phyloP scores from a whole-genome alignment of 345 rosid genomes.

The Eucalyptus tenuipes region DNA sequence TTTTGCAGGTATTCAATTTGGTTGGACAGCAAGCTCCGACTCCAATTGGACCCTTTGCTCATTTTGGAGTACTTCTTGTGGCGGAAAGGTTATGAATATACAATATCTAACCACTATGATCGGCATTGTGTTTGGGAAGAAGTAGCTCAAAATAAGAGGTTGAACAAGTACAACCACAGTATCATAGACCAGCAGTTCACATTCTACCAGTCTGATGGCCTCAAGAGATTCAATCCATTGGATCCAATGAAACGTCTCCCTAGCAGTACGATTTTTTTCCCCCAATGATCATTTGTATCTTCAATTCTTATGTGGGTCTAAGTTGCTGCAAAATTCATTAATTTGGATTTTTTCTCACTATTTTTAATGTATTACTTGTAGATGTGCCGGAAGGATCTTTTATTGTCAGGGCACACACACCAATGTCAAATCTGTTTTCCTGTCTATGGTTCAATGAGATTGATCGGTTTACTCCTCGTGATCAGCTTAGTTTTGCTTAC shows the following conservation, averaged over 20 bases:
- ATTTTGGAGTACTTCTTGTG: constrained; percentile 86
- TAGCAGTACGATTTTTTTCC: constrained; percentile 51
- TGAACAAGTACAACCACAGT: constrained; percentile 90
- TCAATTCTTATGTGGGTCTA: neutral
- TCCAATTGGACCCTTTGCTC: constrained; percentile 75
- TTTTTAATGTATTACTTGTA: neutral
- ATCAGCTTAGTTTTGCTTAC: constrained; percentile 90
- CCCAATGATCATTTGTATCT: neutral
- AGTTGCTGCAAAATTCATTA: neutral
- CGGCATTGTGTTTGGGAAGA: constrained; percentile 98
- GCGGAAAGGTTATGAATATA: constrained; percentile 90
- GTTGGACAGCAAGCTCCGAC: constrained; percentile 96
- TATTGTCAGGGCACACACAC: constrained; percentile 90
- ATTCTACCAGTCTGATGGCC: constrained; percentile 84
- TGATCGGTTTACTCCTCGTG: constrained; percentile 92
- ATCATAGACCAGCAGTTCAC: constrained; percentile 74
- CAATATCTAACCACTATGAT: constrained; percentile 93
- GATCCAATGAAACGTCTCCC: constrained; percentile 90
- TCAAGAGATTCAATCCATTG: constrained; percentile 56
- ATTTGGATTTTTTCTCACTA: neutral
- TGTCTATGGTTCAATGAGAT: constrained; percentile 99
- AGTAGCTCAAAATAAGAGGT: constrained; percentile 84
- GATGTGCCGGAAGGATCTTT: constrained; percentile 99
- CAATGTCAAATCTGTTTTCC: constrained; percentile 93
- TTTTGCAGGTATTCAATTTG: constrained; percentile 83